Evolutionary conservation across 2,329 filamentous ascomycete species (phyloP), one percentile per base, ranked within the genome.

Genomic region (Dendryphion nanum): DNA sequence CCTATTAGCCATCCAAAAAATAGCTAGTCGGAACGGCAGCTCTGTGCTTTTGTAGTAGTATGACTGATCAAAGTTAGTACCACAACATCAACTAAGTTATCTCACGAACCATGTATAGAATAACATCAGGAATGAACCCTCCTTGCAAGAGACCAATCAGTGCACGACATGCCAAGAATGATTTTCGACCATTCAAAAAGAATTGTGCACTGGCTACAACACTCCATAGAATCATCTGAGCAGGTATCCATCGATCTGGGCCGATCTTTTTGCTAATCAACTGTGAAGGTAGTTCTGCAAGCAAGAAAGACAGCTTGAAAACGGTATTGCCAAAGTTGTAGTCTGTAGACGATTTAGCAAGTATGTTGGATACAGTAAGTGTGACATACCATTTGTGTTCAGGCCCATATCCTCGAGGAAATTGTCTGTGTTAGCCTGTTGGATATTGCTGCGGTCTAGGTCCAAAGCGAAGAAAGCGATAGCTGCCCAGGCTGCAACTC

Each of bases 151-250:
- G 45, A 3, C 67, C 66, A 2, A 70, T 52, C 2, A 72, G 48
- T n/a, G 55, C 53, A 18, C 69, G 51, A 7, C 50, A 54, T 8
- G 60, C 55, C 33, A 56, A 64, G 41, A 70, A 71, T 6, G 56
- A 57, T 1, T 52, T 48, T 26, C 63, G 66, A 2, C 67, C 74
- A 1, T 29, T 35, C 3, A 91, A 73, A 3, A 87, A 66, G 1
- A 84, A 82, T 59, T 91, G 86, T 64, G 83, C 74, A 40, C 81
- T 79, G 66, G 63, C 44, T 45, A 70, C 66, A 2, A 68, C 33
- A 18, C 56, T 61, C 69, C 69, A 72, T 1, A 55, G 48, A 15
- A 69, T 53, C 56, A 66, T 66, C 32, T 70, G 62, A 18, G 64
- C 61, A 0, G 68, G 70, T 6, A 73, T 71, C 69, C 68, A 72